phyloP scores from a whole-genome alignment of 129 eudicot genomes.

The Centella asiatica region DNA sequence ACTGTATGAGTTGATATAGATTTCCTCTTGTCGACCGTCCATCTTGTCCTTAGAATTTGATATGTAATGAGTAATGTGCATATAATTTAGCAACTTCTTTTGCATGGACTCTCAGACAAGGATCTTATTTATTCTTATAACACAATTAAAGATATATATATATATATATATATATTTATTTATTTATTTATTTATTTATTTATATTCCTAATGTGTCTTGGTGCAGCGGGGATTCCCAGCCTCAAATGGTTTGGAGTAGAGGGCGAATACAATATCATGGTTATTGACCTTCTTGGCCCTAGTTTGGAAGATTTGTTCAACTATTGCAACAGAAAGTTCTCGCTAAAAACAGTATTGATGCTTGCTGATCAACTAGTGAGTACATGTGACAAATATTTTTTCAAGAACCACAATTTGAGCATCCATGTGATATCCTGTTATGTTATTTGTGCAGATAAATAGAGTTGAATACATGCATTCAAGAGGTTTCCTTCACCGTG shows the following conservation, averaged over 20 bases:
- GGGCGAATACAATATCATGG: constrained; percentile 89
- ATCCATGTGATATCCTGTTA: constrained; percentile 4
- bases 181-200: too few relatives aligned
- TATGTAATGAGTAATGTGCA: too few relatives aligned
- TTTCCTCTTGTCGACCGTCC: not conserved
- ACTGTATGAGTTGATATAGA: not conserved
- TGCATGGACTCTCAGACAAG: not conserved
- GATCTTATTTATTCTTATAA: too few relatives aligned
- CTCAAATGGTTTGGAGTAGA: constrained; percentile 95
- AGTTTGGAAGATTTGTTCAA: constrained; percentile 94
- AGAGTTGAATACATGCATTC: constrained; percentile 50
- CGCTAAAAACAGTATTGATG: constrained; percentile 90
- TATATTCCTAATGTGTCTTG: constrained; percentile 10
- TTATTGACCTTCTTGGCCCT: constrained; percentile 98
- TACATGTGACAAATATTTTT: not conserved
- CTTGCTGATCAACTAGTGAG: constrained; percentile 98
- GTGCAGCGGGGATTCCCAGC: constrained; percentile 85
- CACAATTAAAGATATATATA: too few relatives aligned
- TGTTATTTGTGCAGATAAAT: constrained; percentile 24
- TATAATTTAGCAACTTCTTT: not conserved
- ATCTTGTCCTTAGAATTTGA: too few relatives aligned
- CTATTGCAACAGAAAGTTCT: constrained; percentile 80
- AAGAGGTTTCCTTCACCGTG: constrained; percentile 52
- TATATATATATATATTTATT: too few relatives aligned
- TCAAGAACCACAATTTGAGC: not conserved